These are phyloP conservation scores for Fusarium globosum DNA, from an alignment of 2,329 filamentous ascomycete species.

Conservation along the genomic window DNA sequence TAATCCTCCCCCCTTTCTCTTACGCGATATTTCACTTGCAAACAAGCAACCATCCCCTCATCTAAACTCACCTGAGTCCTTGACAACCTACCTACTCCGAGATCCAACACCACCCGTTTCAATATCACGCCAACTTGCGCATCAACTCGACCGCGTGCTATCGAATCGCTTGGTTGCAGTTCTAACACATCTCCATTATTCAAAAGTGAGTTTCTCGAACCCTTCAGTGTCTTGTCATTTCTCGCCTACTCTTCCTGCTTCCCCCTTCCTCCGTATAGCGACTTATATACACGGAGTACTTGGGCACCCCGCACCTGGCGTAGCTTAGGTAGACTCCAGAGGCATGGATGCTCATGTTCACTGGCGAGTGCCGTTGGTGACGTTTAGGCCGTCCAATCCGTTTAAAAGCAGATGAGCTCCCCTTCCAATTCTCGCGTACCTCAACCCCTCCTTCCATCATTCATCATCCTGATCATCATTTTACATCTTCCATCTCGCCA, in stretches of 20 bases:
- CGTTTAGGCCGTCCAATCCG: slow-evolving; percentile 35
- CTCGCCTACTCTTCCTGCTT: not conserved
- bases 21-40: not conserved
- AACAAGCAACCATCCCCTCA: not conserved
- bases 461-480: slow-evolving; percentile 20
- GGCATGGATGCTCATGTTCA: slow-evolving; percentile 11
- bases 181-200: not conserved
- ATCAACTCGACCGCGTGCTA: slow-evolving; percentile 5
- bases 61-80: not conserved
- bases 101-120: not conserved
- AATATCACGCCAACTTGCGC: not conserved
- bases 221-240: not conserved
- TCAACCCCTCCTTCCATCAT: slow-evolving; percentile 38
- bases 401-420: slow-evolving; percentile 41
- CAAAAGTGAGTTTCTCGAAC: slow-evolving; percentile 34
- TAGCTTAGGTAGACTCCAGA: slow-evolving; percentile 5
- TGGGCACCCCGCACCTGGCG: slow-evolving; percentile 33
- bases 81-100: not conserved
- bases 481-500: slow-evolving; percentile 13
- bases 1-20: not conserved
- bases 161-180: not conserved
- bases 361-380: slow-evolving; percentile 35
- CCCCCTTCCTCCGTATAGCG: slow-evolving; percentile 16
- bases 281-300: slow-evolving; percentile 37
- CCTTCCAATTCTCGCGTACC: slow-evolving; percentile 9